Evolutionary conservation across 306 rosid genomes (phyloP), one percentile per base, ranked within the genome.

Genomic region (Begonia peltatifolia): DNA sequence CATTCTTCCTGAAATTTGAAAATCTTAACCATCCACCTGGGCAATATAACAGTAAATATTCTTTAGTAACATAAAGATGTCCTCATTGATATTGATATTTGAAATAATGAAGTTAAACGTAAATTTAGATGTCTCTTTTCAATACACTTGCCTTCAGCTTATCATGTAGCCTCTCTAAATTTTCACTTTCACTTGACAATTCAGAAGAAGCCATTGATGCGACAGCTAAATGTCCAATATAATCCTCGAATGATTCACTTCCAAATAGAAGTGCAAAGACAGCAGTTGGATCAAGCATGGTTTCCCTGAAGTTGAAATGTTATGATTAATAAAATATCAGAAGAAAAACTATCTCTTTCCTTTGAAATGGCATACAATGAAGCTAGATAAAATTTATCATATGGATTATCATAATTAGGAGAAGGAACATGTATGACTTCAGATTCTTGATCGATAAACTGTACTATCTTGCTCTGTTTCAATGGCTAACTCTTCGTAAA

Each of bases 161-260:
- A 59, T 86, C 82, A 38, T 86, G 81, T 49, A 86, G 55, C 52
- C 74, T 75, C 68, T 83, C 93, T 14, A 80, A 71, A 73, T 76
- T 78, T 12, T 81, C 82, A 55, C 13, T 64, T 61, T 83, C 88
- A 41, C 65, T 77, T 1, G 65, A 71, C 49, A 83, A 55, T 47
- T 75, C 95, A 53, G 94, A 80, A 60, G 95, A 79, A 62, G 95
- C 84, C 94, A 90, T 83, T 9, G 99, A 80, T 59, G 95, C 88
- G 52, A 86, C 94, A 53, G 94, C 87, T 59, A 86, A 63, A 75
- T 86, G 95, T 57, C 99, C 95, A 43, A 80, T 46, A 48, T 90
- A 90, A 68, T 86, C 88, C 75, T 90, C 99, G 68, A 90, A 90
- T 68, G 82, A 60, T 70, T 86, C 95, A 66, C 94, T 86, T 64